Base-by-base conservation (phyloP, 495 filamentous ascomycete species). In the Pseudomonodictys pantanalensis region DNA sequence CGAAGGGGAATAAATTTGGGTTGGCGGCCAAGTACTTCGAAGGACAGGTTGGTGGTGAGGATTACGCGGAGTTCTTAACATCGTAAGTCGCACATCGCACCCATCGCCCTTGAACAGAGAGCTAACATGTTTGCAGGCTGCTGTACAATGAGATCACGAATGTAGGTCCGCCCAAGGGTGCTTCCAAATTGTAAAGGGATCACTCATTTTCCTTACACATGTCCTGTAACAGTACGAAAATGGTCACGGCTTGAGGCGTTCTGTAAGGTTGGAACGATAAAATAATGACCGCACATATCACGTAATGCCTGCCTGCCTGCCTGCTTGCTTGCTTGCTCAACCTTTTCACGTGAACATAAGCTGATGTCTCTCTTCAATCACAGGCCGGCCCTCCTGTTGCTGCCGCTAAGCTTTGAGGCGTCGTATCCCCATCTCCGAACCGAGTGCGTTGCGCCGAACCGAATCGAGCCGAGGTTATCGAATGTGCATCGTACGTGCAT, bases 51-150 rank as follows among this genome's bases (percentile, higher is more conserved):
- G 97, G 92, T 5, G 93, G 93, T 24, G 95, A 98, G 78, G 90
- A 96, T 62, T 96, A 96, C 75, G 91, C 91, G 5, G 95, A 98
- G 72, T 98, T 98, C 78, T 75, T 98, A 80, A 98, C 93, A 5
- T 81, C 83, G 81, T 86, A 69, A 78, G 83, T 80, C 18, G 60
- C 17, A 8, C n/a, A 42, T 29, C 20, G n/a, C n/a, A 33, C 10
- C 29, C n/a, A 23, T 18, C 15, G 18, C 30, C n/a, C 3, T 12
- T 18, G 22, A 25, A 54, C 17, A 2, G 22, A n/a, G 15, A 53
- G 47, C 62, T 68, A 57, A 68, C 42, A n/a, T 42, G 48, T 29
- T 20, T 12, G 44, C 48, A 92, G 86, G 44, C 73, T 98, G 69
- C 77, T 98, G 43, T 98, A 98, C 69, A 90, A 97, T 51, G 93